phyloP scores from a whole-genome alignment of 768 basidiomycete genomes.

The Mycena amicta region DNA sequence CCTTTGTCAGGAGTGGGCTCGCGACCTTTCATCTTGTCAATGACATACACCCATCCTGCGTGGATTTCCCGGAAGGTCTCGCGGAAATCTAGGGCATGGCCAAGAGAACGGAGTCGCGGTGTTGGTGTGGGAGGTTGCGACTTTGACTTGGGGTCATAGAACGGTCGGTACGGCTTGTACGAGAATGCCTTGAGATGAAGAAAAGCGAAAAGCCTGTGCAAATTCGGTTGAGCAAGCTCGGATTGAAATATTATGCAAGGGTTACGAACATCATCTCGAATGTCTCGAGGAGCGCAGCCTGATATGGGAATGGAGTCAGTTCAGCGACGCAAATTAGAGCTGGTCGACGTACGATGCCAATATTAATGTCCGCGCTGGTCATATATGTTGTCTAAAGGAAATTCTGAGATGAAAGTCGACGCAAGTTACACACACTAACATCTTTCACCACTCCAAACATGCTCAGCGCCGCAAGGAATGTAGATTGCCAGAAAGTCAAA shows the following conservation, averaged over 20 bases:
- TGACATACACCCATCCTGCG: slow-evolving; percentile 60
- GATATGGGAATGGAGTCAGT: not conserved
- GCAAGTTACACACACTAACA: slow-evolving; percentile 39
- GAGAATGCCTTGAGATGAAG: slow-evolving; percentile 74
- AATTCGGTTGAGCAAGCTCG: slow-evolving; percentile 15
- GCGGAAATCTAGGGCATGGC: slow-evolving; percentile 68
- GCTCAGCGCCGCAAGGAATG: slow-evolving; percentile 56
- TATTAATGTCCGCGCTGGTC: slow-evolving; percentile 74
- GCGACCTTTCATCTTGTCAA: slow-evolving; percentile 51
- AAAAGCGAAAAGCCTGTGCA: slow-evolving; percentile 59
- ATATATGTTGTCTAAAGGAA: slow-evolving; percentile 57
- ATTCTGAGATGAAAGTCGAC: not conserved
- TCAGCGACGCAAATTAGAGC: not conserved
- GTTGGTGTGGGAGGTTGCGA: slow-evolving; percentile 41
- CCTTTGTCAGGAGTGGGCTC: slow-evolving; percentile 53
- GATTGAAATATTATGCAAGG: no score
- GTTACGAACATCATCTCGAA: slow-evolving; percentile 76
- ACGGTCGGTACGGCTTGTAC: slow-evolving; percentile 60
- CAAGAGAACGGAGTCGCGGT: slow-evolving; percentile 57
- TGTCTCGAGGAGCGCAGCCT: slow-evolving; percentile 61
- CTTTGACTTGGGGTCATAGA: slow-evolving; percentile 31
- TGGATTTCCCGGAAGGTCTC: slow-evolving; percentile 69
- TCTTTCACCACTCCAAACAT: slow-evolving; percentile 65
- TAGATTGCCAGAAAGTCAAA: slow-evolving; percentile 78
- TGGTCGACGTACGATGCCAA: slow-evolving; percentile 49